A percentile compares a stretch with the other conserved stretches of the same genome.
These are phyloP conservation scores for Aspergillus piperis DNA, from an alignment of 2,329 filamentous ascomycete species.

Conservation along the genomic window DNA sequence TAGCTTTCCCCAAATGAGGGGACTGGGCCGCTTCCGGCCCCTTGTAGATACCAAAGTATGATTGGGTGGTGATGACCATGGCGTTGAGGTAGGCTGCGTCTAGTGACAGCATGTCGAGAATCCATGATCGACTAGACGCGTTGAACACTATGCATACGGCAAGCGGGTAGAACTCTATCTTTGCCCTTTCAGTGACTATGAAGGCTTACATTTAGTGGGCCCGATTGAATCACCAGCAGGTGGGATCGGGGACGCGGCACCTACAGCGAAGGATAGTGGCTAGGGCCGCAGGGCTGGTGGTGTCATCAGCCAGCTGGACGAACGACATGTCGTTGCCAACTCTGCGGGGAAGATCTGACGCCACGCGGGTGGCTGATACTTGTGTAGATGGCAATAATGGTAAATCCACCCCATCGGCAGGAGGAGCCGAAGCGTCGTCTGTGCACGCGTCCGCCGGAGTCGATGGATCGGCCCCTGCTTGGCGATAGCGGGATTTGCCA, in stretches of 20 bases:
- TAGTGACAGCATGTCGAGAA: conserved; percentile 31
- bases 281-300: not conserved
- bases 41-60: conserved; percentile 32
- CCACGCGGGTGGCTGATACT: conserved; percentile 5
- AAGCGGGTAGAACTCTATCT: not conserved
- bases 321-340: not conserved
- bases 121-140: conserved; percentile 22
- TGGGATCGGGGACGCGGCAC: not conserved
- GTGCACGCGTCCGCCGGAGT: not conserved
- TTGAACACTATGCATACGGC: not conserved
- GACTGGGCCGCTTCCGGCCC: conserved; percentile 1
- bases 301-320: not conserved
- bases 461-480: not conserved
- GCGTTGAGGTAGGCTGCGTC: conserved; percentile 42
- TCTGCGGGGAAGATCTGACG: not conserved
- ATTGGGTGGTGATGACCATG: conserved; percentile 36
- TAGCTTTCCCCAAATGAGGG: not conserved
- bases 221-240: not conserved
- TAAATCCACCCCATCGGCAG: not conserved
- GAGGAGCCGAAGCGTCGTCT: not conserved
- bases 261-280: not conserved
- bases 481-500: conserved; percentile 25
- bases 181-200: conserved; percentile 4
- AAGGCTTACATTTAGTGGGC: not conserved
- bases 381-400: conserved; percentile 8